phyloP scores from a whole-genome alignment of 805 yeast genomes.

The Candida arabinofermentans region DNA sequence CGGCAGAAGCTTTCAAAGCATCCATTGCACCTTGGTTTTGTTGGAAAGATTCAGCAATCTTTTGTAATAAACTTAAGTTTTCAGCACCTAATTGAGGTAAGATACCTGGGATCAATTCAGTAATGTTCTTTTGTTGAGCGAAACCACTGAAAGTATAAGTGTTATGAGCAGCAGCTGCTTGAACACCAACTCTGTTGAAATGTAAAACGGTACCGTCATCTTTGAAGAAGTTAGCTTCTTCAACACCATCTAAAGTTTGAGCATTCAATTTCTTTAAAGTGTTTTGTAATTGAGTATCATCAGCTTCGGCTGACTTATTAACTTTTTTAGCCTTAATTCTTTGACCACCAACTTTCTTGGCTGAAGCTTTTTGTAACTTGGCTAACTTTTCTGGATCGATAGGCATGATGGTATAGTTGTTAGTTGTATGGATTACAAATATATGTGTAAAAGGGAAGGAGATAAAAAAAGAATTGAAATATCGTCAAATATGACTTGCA shows the following conservation, averaged over 20 bases:
- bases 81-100: constrained; percentile 96
- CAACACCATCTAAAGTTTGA: constrained; percentile 82
- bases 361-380: constrained; percentile 80
- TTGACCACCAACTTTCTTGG: constrained; percentile 79
- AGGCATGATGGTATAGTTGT: constrained; percentile 47
- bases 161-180: constrained; percentile 86
- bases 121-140: constrained; percentile 87
- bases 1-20: constrained; percentile 33
- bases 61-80: constrained; percentile 82
- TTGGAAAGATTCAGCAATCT: constrained; percentile 87
- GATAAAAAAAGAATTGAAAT: too few species aligned
- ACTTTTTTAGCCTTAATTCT: constrained; percentile 90
- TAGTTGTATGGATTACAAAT: background rate
- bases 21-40: constrained; percentile 40
- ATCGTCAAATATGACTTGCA: too few species aligned
- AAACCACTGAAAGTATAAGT: constrained; percentile 93
- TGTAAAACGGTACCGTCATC: constrained; percentile 96
- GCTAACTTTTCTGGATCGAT: constrained; percentile 93
- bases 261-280: constrained; percentile 87
- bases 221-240: constrained; percentile 96
- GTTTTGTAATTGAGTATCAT: constrained; percentile 87
- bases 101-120: constrained; percentile 90
- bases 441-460: background rate
- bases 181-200: constrained; percentile 95
- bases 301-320: constrained; percentile 64